phyloP scores from a whole-genome alignment of 371 early-diverging fungal species.

The Saksenaea oblongispora region DNA sequence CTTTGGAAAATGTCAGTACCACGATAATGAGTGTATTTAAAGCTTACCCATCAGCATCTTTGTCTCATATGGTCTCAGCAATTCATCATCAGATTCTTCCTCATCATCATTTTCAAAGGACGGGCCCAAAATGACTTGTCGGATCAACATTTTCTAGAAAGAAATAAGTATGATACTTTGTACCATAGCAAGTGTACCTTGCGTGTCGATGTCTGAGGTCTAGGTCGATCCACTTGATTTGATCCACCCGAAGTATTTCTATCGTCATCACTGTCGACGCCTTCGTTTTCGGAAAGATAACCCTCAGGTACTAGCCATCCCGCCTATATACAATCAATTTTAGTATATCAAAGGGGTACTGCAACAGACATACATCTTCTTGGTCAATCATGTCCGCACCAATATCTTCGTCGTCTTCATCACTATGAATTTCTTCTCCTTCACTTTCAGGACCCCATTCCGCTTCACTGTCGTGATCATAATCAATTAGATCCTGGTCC shows the following conservation, averaged over 20 bases:
- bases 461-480: constrained; percentile 84
- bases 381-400: constrained; percentile 46
- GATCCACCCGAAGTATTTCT: constrained; percentile 11
- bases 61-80: constrained; percentile 23
- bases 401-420: constrained; percentile 65
- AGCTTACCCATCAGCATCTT: constrained; percentile 24
- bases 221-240: constrained; percentile 12
- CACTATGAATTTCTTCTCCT: constrained; percentile 83
- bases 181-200: constrained; percentile 15
- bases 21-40: neutral
- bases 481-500: constrained; percentile 70
- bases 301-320: constrained; percentile 79
- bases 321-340: constrained; percentile 27
- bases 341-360: neutral
- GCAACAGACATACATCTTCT: constrained; percentile 31
- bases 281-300: constrained; percentile 82
- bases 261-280: constrained; percentile 54
- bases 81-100: constrained; percentile 18
- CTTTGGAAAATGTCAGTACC: constrained; percentile 3
- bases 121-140: constrained; percentile 57
- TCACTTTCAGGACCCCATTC: constrained; percentile 93
- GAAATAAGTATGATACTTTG: neutral
- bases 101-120: constrained; percentile 43
- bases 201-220: constrained; percentile 1
- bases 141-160: constrained; percentile 18